A percentile compares a stretch with the other conserved stretches of the same genome.
Conservation (phyloP, 1,284 basidiomycete species). For the Rhizoctonia solani region DNA sequence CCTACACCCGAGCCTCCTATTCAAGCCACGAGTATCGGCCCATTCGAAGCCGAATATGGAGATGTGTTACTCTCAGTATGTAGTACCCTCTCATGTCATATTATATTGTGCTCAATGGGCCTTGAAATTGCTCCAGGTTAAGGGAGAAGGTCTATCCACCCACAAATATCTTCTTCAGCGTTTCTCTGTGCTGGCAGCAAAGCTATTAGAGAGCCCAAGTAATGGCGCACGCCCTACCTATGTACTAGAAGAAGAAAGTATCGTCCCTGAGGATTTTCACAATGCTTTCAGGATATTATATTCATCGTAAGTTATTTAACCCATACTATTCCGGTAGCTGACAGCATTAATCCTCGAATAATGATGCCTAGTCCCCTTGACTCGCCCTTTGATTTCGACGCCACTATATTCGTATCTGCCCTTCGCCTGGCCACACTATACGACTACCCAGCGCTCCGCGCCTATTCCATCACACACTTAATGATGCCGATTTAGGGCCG, state of each 20-base stretch:
- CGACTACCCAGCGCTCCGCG: background rate
- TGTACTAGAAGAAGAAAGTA: background rate
- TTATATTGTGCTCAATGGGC: background rate
- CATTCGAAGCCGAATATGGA: background rate
- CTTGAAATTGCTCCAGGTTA: background rate
- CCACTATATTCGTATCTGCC: background rate
- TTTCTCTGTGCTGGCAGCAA: background rate
- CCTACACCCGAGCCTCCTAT: too few species aligned
- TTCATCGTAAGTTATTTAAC: slow-evolving; percentile 9
- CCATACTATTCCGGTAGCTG: too few species aligned
- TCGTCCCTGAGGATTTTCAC: background rate
- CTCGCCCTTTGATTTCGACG: background rate
- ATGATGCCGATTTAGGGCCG: background rate
- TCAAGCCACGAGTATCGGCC: background rate
- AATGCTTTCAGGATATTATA: background rate
- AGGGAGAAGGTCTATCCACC: background rate
- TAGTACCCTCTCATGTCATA: background rate
- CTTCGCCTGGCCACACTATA: slow-evolving; percentile 3
- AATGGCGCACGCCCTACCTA: background rate
- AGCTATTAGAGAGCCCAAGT: background rate
- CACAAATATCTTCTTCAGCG: slow-evolving; percentile 3
- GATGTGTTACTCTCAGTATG: background rate
- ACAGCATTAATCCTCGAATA: background rate
- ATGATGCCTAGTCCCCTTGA: background rate
- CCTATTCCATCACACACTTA: background rate